Conservation (phyloP, 1,139 yeast species). For the Hyphopichia burtonii region DNA sequence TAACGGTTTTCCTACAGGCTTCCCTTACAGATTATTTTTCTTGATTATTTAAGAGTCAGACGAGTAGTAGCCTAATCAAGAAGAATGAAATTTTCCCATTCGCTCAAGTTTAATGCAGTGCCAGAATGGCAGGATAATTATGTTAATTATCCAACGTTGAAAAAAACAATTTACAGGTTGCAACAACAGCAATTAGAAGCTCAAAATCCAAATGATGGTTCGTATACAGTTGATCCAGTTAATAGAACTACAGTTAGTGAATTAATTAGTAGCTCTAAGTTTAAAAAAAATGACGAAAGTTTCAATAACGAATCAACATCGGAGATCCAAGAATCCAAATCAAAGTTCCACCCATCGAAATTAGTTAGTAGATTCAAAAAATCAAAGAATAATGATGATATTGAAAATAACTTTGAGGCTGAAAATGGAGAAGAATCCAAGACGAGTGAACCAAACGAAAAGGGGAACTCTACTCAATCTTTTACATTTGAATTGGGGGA, state of each 20-base stretch:
- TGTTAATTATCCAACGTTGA: constrained; percentile 62
- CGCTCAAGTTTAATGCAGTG: constrained; percentile 74
- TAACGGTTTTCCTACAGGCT: neutral
- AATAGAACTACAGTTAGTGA: constrained; percentile 28
- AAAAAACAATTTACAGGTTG: constrained; percentile 55
- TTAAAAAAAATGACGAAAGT: constrained; percentile 5
- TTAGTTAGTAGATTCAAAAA: constrained; percentile 13
- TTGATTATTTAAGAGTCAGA: neutral
- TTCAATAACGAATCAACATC: too few relatives aligned
- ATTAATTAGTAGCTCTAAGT: constrained; percentile 13
- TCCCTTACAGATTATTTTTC: neutral
- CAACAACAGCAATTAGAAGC: constrained; percentile 37
- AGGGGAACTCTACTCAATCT: constrained; percentile 12
- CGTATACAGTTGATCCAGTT: constrained; percentile 16
- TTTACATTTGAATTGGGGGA: constrained; percentile 24
- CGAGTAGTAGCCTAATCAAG: neutral
- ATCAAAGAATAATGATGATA: neutral
- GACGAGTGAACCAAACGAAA: constrained; percentile 9
- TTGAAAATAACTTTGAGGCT: constrained; percentile 6
- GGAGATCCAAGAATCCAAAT: neutral
- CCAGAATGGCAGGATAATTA: constrained; percentile 78
- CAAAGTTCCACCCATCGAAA: constrained; percentile 11
- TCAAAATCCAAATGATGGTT: constrained; percentile 24
- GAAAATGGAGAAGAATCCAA: neutral
- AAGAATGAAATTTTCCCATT: constrained; percentile 69